A percentile compares a stretch with the other conserved stretches of the same genome.
These are phyloP conservation scores for Aspergillus sp. DNA, from an alignment of 2,329 filamentous ascomycete genomes.

Conservation along the genomic window DNA sequence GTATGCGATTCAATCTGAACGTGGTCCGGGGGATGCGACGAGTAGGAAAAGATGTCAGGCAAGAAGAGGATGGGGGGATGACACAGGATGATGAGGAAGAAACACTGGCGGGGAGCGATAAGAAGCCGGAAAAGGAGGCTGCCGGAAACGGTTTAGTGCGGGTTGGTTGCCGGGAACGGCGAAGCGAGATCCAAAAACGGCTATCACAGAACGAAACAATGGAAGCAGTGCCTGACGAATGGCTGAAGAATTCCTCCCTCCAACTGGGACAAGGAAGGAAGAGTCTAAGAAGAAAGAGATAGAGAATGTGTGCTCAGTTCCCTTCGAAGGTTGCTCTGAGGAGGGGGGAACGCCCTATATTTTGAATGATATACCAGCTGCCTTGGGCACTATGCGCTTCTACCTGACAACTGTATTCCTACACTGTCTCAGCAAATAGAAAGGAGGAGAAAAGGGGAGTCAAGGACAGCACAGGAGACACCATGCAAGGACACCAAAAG, in stretches of 20 bases:
- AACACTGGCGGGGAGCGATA: neutral
- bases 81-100: neutral
- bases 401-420: neutral
- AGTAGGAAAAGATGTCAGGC: neutral
- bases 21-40: neutral
- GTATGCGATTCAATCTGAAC: neutral
- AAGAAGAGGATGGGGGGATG: neutral
- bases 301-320: neutral
- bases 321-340: neutral
- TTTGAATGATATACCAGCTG: neutral
- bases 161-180: neutral
- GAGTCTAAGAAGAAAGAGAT: neutral
- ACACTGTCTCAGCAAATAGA: neutral
- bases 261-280: neutral
- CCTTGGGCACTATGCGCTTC: neutral
- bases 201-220: neutral
- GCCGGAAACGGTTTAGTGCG: neutral
- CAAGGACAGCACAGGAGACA: neutral
- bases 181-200: neutral
- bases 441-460: neutral
- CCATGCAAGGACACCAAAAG: neutral
- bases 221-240: neutral
- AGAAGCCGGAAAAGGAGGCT: constrained; percentile 1
- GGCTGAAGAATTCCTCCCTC: neutral
- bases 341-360: neutral